Evolutionary conservation across 2,329 filamentous ascomycete genomes (phyloP), one percentile per base, ranked within the genome.

Genomic region (Cladobotryum mycophilum): DNA sequence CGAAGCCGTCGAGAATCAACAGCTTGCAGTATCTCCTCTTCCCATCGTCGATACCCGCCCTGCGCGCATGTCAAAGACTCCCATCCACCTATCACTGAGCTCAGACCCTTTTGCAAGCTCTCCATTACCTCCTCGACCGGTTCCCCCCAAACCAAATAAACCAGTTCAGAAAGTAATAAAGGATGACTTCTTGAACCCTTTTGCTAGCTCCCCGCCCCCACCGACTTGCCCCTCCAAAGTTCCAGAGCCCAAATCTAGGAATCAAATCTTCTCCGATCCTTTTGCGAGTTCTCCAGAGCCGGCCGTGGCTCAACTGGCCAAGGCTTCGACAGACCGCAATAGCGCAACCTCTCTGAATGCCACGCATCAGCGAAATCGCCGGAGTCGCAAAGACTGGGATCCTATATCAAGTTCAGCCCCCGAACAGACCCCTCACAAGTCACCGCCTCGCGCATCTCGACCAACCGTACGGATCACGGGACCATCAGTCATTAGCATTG

Each of bases 321-420:
- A 53, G 25, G 17, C 25, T 2, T 34, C 51, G 13, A 41, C 30
- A 17, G 30, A 47, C 9, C 51, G 36, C n/a, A n/a, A n/a, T 38
- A 43, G 46, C 36, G 51, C 42, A 35, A 38, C 30, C 17, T 53
- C 51, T 20, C 36, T 47, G 2, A 47, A 53, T 34, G 17, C 20
- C 8, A 12, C 43, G 2, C 20, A 22, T 15, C 37, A 47, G 1
- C 38, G 35, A 17, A 15, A 25, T 12, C 20, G 20, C 30, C 40
- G n/a, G 12, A 43, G 47, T 12, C 30, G 18, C 17, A 41, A 37
- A 38, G 41, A 49, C 43, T 53, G 46, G 74, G 75, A 78, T 57
- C 75, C 74, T 0, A 79, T 79, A 46, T 79, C 76, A 0, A 80
- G 76, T 58, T 79, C 75, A 1, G 75, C 75, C 4, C 76, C 76